phyloP scores from a whole-genome alignment of 495 filamentous ascomycete species.

The Tuber brumale region DNA sequence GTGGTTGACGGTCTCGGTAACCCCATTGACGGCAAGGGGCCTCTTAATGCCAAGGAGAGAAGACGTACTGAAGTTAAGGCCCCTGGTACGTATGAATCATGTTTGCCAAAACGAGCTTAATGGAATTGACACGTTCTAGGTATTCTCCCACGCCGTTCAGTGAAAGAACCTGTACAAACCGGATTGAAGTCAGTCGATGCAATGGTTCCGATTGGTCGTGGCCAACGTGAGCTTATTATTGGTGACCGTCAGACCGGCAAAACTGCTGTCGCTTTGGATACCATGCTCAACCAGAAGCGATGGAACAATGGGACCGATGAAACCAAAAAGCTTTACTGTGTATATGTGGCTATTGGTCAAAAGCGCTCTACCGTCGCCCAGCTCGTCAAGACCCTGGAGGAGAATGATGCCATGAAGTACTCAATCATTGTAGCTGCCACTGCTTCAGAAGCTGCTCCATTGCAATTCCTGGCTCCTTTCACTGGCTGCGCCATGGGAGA shows the following conservation, averaged over 20 bases:
- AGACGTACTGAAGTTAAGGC: constrained; percentile 98
- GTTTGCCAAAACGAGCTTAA: not conserved
- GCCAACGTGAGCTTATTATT: constrained; percentile 99
- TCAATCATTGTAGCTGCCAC: constrained; percentile 90
- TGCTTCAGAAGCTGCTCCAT: constrained; percentile 89
- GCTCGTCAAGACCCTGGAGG: constrained; percentile 98
- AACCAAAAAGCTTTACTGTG: constrained; percentile 96
- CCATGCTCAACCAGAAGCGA: constrained; percentile 98
- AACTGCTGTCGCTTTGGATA: constrained; percentile 96
- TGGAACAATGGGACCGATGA: constrained; percentile 90
- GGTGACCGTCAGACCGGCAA: constrained; percentile 99
- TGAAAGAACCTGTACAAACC: constrained; percentile 98
- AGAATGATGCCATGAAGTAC: constrained; percentile 99
- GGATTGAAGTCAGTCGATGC: constrained; percentile 98
- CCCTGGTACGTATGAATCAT: constrained; percentile 46
- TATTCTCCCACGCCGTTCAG: constrained; percentile 91
- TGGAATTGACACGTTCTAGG: constrained; percentile 45
- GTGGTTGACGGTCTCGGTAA: constrained; percentile 97
- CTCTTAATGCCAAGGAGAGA: constrained; percentile 82
- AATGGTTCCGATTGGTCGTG: constrained; percentile 99
- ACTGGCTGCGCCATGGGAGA: constrained; percentile 76
- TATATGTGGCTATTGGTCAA: constrained; percentile 98
- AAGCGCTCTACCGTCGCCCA: constrained; percentile 99
- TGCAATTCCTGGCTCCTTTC: constrained; percentile 95
- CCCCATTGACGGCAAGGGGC: constrained; percentile 98